Percentiles rank a stretch among this genome's conserved stretches.
These are phyloP conservation scores for Colletotrichum trifolii DNA, from an alignment of 2,329 filamentous ascomycete genomes.

Conservation along the genomic window DNA sequence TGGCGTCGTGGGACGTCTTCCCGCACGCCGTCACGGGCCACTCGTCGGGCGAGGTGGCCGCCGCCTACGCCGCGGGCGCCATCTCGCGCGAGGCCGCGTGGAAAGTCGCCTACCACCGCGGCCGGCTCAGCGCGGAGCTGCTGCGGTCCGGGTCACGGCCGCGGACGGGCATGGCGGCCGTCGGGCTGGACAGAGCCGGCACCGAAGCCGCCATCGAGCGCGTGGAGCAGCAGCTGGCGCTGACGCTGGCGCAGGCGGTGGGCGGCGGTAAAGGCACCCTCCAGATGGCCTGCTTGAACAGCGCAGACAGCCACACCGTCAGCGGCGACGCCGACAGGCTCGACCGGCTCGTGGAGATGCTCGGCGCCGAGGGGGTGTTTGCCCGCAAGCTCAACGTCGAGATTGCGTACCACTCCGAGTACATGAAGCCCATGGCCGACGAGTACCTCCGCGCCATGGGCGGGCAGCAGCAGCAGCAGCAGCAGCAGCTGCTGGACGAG, in stretches of 20 bases:
- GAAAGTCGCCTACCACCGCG: conserved; percentile 62
- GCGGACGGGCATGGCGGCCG: conserved; percentile 52
- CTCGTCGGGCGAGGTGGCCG: conserved; percentile 60
- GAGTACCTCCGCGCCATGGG: conserved; percentile 45
- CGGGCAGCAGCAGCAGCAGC: not conserved
- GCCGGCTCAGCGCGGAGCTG: conserved; percentile 41
- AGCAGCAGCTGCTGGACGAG: not conserved
- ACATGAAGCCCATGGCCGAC: conserved; percentile 57
- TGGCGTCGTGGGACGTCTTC: conserved; percentile 54
- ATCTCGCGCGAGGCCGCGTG: conserved; percentile 56
- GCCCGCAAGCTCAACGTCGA: conserved; percentile 60
- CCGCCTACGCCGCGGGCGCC: conserved; percentile 54
- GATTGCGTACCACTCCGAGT: conserved; percentile 64
- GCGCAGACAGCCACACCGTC: conserved; percentile 61
- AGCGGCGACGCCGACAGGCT: conserved; percentile 45
- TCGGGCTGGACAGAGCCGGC: conserved; percentile 47
- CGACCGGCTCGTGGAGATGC: conserved; percentile 46
- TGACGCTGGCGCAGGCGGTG: not conserved
- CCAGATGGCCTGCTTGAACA: conserved; percentile 62
- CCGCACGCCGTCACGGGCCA: conserved; percentile 56
- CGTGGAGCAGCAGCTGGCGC: conserved; percentile 35
- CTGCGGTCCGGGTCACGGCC: conserved; percentile 47
- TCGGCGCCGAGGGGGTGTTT: conserved; percentile 52
- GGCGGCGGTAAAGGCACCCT: conserved; percentile 38
- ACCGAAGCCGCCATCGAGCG: conserved; percentile 40